phyloP scores from a whole-genome alignment of 2,329 filamentous ascomycete species.

The Leptographium lundbergii region DNA sequence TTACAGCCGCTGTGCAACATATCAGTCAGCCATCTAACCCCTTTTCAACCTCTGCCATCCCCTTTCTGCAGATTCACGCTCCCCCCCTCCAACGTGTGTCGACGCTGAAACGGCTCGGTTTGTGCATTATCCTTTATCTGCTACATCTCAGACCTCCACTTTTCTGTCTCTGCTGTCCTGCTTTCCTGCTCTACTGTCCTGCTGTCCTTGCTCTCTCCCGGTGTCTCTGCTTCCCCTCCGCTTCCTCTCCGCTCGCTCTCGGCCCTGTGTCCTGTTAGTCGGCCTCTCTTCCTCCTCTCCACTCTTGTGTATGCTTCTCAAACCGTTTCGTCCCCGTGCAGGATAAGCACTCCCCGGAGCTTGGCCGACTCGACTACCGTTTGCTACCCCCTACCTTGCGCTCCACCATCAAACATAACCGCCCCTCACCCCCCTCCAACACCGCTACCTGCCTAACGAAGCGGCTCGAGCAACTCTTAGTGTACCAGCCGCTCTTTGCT shows the following conservation, averaged over 20 bases:
- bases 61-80: neutral
- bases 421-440: slow-evolving; percentile 2
- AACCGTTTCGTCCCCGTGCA: slow-evolving; percentile 8
- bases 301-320: slow-evolving; percentile 3
- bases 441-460: slow-evolving; percentile 1
- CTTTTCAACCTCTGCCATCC: neutral
- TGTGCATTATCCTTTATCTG: slow-evolving; percentile 10
- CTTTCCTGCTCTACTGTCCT: too few relatives aligned
- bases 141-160: slow-evolving; percentile 2
- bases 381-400: neutral
- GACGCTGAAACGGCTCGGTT: slow-evolving; percentile 11
- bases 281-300: neutral
- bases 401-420: slow-evolving; percentile 1
- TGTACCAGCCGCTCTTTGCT: neutral
- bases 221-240: neutral
- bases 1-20: neutral
- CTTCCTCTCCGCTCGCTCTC: too few relatives aligned
- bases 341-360: neutral
- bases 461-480: slow-evolving; percentile 4
- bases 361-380: neutral
- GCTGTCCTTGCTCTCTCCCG: neutral
- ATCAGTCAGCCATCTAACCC: neutral
- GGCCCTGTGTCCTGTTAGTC: neutral
- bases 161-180: neutral
- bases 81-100: neutral